These are phyloP conservation scores for Herpetomonas muscarum DNA, from an alignment of 208 protist genomes.

Conservation along the genomic window DNA sequence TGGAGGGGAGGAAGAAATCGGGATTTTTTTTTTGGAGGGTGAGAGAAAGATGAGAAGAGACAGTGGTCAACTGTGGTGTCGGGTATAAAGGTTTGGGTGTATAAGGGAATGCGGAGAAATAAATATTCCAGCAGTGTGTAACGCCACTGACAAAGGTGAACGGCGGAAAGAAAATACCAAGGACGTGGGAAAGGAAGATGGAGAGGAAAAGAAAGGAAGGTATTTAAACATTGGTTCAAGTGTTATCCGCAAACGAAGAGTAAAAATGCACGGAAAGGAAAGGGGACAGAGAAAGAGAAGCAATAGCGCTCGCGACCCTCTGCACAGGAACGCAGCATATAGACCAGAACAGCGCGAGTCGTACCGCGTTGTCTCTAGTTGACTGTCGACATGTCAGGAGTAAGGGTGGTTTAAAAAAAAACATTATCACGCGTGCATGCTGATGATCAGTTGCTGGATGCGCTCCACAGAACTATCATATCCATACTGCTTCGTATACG, in stretches of 20 bases:
- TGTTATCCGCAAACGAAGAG: background rate
- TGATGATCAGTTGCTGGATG: conserved; percentile 20
- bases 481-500: conserved; percentile 25
- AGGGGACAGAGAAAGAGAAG: background rate
- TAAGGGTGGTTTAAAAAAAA: background rate
- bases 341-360: too few relatives aligned
- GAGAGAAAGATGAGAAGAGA: too few relatives aligned
- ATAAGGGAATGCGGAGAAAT: too few relatives aligned
- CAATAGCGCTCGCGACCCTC: too few relatives aligned
- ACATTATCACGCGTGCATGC: background rate
- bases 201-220: background rate
- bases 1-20: too few relatives aligned
- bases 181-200: background rate
- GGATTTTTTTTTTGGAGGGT: too few relatives aligned
- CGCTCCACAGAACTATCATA: conserved; percentile 27
- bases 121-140: too few relatives aligned
- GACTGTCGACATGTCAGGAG: too few relatives aligned
- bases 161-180: background rate
- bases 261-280: background rate
- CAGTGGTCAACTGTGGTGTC: too few relatives aligned
- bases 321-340: too few relatives aligned
- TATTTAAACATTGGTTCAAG: background rate
- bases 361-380: too few relatives aligned
- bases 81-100: too few relatives aligned
- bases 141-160: background rate